phyloP scores from a whole-genome alignment of 768 basidiomycete genomes.

The Phylloporus arenicola region DNA sequence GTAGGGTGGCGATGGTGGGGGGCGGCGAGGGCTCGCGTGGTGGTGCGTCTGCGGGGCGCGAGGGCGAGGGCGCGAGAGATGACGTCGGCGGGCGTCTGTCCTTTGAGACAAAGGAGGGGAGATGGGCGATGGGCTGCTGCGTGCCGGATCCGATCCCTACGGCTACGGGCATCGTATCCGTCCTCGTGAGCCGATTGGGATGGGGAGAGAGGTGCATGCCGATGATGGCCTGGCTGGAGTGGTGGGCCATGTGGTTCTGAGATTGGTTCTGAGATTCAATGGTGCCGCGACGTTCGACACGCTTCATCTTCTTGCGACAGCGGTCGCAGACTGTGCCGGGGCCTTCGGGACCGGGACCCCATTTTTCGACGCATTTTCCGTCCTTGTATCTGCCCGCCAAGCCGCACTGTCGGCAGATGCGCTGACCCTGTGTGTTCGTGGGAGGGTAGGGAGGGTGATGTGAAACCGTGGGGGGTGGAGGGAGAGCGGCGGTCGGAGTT shows the following conservation, averaged over 20 bases:
- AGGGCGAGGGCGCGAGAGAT: conserved; percentile 18
- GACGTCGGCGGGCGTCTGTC: conserved; percentile 23
- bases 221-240: background rate
- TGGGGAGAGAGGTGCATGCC: conserved; percentile 19
- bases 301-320: conserved; percentile 86
- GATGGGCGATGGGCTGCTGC: conserved; percentile 24
- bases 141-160: conserved; percentile 22
- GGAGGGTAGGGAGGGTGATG: conserved; percentile 25
- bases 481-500: conserved; percentile 10
- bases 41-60: conserved; percentile 16
- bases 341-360: conserved; percentile 80
- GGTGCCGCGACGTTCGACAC: conserved; percentile 69
- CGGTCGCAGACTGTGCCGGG: conserved; percentile 82
- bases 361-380: conserved; percentile 82
- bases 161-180: conserved; percentile 31
- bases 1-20: conserved; percentile 30
- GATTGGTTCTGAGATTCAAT: conserved; percentile 39
- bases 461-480: background rate
- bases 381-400: conserved; percentile 74
- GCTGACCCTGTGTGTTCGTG: conserved; percentile 57
- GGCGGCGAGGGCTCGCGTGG: conserved; percentile 29
- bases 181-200: conserved; percentile 21
- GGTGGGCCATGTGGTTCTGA: conserved; percentile 14
- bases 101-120: conserved; percentile 23
- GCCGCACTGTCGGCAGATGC: conserved; percentile 75